A percentile compares a stretch with the other conserved stretches of the same genome.
Evolutionary conservation across 306 rosid genomes (phyloP).

Genomic region (Ceratonia siliqua): DNA sequence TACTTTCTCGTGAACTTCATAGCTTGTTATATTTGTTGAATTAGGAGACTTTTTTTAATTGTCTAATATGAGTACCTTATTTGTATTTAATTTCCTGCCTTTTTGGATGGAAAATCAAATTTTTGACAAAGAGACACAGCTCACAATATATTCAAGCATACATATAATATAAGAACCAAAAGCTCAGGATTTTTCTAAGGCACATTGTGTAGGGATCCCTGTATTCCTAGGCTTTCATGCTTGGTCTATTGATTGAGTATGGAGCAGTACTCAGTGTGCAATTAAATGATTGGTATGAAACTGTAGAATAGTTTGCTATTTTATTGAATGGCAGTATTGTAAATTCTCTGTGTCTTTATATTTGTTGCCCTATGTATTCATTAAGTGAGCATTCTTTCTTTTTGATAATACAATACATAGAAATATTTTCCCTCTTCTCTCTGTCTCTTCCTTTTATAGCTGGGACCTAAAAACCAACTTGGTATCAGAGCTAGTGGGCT

Average conservation of each 20-base stretch:
- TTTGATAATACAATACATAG: no score
- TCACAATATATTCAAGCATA: not conserved
- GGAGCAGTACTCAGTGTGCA: not conserved
- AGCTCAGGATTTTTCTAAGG: not conserved
- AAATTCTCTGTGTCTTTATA: no score
- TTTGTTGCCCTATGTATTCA: no score
- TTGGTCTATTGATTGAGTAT: conserved; percentile 12
- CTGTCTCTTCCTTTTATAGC: no score
- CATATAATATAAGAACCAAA: not conserved
- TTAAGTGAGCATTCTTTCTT: no score
- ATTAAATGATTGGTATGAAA: not conserved
- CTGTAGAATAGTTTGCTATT: no score
- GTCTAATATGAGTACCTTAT: not conserved
- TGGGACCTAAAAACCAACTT: no score
- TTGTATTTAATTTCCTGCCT: conserved; percentile 2
- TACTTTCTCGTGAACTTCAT: conserved; percentile 18
- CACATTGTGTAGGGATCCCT: not conserved
- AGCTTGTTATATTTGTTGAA: conserved; percentile 9
- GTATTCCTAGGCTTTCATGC: not conserved
- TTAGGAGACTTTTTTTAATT: not conserved
- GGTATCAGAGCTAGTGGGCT: no score
- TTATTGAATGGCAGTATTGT: no score
- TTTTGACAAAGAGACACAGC: not conserved
- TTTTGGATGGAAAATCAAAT: not conserved
- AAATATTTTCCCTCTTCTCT: no score